Percentiles rank a stretch among this genome's conserved stretches.
Evolutionary conservation across 2,329 filamentous ascomycete species (phyloP).

Genomic region (Penicillium sclerotiorum): DNA sequence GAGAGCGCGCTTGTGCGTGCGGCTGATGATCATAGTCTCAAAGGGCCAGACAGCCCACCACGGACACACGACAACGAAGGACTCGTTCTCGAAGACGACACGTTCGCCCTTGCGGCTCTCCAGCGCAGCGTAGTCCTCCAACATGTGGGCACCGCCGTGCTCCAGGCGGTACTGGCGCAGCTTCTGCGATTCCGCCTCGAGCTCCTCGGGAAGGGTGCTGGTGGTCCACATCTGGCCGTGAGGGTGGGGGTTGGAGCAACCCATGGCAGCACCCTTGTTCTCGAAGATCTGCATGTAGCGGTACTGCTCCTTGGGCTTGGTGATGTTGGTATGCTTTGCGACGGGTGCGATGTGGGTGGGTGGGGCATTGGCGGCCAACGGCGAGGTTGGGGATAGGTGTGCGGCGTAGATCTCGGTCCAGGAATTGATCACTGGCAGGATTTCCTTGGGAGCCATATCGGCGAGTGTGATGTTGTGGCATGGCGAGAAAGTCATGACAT

Average conservation of each 20-base stretch:
- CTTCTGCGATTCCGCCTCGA: slow-evolving; percentile 74
- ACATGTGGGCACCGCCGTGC: slow-evolving; percentile 72
- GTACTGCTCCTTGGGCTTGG: slow-evolving; percentile 72
- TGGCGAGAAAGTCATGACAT: slow-evolving; percentile 91
- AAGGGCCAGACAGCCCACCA: slow-evolving; percentile 99
- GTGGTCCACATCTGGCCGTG: slow-evolving; percentile 98
- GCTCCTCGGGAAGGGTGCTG: slow-evolving; percentile 87
- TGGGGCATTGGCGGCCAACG: slow-evolving; percentile 56
- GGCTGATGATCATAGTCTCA: slow-evolving; percentile 86
- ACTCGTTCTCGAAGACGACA: slow-evolving; percentile 82
- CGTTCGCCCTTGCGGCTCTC: slow-evolving; percentile 82
- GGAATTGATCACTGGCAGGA: slow-evolving; percentile 79
- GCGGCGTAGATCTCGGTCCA: slow-evolving; percentile 90
- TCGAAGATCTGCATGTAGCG: slow-evolving; percentile 99
- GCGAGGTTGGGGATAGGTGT: slow-evolving; percentile 73
- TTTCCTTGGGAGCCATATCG: slow-evolving; percentile 77
- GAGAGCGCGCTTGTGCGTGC: slow-evolving; percentile 79
- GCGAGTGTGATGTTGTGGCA: slow-evolving; percentile 90
- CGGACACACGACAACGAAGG: slow-evolving; percentile 85
- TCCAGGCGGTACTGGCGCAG: slow-evolving; percentile 76
- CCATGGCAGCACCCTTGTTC: slow-evolving; percentile 98
- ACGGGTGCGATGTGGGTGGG: slow-evolving; percentile 52
- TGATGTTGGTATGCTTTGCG: slow-evolving; percentile 47
- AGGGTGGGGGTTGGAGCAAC: slow-evolving; percentile 96
- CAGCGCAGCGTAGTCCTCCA: slow-evolving; percentile 83